Conservation (phyloP, 805 yeast species). For the Wilhelminamyces savonicus region DNA sequence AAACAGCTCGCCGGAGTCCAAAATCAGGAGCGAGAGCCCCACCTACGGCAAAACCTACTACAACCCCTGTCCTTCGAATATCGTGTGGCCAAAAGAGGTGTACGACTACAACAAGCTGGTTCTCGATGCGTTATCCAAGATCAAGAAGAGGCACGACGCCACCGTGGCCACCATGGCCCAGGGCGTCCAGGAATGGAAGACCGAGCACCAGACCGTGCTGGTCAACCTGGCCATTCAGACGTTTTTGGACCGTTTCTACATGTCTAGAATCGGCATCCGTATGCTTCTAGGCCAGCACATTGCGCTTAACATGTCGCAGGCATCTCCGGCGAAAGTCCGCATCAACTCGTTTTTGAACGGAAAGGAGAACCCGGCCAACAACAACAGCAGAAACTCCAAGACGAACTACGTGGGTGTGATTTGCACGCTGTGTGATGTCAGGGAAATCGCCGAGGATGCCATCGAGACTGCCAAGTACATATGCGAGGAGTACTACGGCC, state of each 20-base stretch:
- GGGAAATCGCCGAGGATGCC: slow-evolving; percentile 80
- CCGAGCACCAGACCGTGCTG: slow-evolving; percentile 35
- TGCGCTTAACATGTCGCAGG: slow-evolving; percentile 67
- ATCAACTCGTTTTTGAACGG: slow-evolving; percentile 32
- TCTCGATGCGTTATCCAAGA: slow-evolving; percentile 57
- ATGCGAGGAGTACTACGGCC: slow-evolving; percentile 85
- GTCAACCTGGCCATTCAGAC: slow-evolving; percentile 72
- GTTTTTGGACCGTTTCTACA: slow-evolving; percentile 79
- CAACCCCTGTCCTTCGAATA: slow-evolving; percentile 48
- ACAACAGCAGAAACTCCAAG: slow-evolving; percentile 7
- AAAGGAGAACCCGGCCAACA: slow-evolving; percentile 6
- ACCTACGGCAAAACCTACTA: slow-evolving; percentile 41
- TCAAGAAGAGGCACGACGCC: slow-evolving; percentile 84
- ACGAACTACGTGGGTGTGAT: slow-evolving; percentile 83
- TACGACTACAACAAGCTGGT: slow-evolving; percentile 64
- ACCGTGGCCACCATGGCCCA: slow-evolving; percentile 89
- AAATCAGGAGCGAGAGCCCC: slow-evolving; percentile 14
- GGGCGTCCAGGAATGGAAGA: slow-evolving; percentile 89
- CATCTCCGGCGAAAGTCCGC: slow-evolving; percentile 33
- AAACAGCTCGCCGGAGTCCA: slow-evolving; percentile 4
- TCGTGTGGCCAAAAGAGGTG: slow-evolving; percentile 69
- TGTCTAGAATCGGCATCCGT: slow-evolving; percentile 87
- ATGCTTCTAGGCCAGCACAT: slow-evolving; percentile 95
- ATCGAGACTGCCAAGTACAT: slow-evolving; percentile 86
- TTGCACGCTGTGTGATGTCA: slow-evolving; percentile 76